Evolutionary conservation across 2,329 filamentous ascomycete species (phyloP).

Genomic region (Phyllosticta capitalensis): DNA sequence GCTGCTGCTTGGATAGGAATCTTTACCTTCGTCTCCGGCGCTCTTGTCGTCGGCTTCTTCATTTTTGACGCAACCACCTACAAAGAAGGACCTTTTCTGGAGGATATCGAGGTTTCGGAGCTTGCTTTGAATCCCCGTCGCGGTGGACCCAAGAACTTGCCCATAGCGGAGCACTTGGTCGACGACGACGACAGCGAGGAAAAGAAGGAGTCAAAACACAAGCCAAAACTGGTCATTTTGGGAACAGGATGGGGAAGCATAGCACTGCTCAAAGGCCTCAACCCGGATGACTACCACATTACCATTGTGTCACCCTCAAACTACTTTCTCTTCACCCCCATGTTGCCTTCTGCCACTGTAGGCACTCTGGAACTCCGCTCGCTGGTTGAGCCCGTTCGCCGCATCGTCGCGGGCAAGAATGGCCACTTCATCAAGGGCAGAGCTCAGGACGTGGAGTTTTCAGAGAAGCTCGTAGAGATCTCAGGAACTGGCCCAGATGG

Average conservation of each 20-base stretch:
- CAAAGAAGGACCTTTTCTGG: constrained; percentile 54
- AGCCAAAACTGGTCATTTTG: constrained; percentile 84
- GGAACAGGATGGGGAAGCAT: constrained; percentile 95
- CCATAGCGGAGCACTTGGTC: constrained; percentile 77
- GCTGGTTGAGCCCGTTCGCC: constrained; percentile 83
- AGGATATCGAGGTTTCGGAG: constrained; percentile 75
- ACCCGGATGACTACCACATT: constrained; percentile 88
- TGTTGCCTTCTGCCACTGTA: constrained; percentile 94
- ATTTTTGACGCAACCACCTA: constrained; percentile 91
- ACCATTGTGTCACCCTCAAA: constrained; percentile 91
- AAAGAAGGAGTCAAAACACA: constrained; percentile 65
- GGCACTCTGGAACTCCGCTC: constrained; percentile 87
- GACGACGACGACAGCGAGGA: constrained; percentile 76
- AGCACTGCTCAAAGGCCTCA: constrained; percentile 79
- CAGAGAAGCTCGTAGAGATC: constrained; percentile 80
- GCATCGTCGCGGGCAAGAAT: constrained; percentile 65
- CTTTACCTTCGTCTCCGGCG: constrained; percentile 60
- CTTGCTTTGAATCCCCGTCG: constrained; percentile 69
- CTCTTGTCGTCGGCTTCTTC: constrained; percentile 74
- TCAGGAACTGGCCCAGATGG: constrained; percentile 63
- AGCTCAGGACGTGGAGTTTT: constrained; percentile 86
- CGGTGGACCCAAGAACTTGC: constrained; percentile 90
- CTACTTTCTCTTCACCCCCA: constrained; percentile 96
- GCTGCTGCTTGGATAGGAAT: constrained; percentile 64
- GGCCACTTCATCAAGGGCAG: constrained; percentile 86